These are phyloP conservation scores for Kockovaella imperatae DNA, from an alignment of 768 basidiomycete genomes.

Conservation along the genomic window DNA sequence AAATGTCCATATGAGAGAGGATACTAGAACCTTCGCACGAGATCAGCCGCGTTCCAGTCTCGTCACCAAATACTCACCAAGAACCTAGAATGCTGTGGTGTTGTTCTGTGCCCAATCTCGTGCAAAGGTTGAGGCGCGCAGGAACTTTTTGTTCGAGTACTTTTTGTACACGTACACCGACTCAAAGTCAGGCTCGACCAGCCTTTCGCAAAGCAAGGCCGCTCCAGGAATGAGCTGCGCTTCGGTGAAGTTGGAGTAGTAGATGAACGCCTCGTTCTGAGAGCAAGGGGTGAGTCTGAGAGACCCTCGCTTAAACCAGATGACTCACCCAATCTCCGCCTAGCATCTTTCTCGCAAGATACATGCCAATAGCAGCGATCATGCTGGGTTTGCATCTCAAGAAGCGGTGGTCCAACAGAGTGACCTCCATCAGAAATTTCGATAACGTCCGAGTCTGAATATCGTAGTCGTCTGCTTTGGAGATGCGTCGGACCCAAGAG, in stretches of 20 bases:
- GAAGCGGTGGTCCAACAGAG: conserved; percentile 85
- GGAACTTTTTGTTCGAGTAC: conserved; percentile 95
- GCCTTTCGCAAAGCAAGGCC: conserved; percentile 69
- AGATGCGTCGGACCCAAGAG: conserved; percentile 97
- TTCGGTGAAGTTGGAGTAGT: conserved; percentile 84
- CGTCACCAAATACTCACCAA: too few species aligned
- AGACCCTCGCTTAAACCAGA: conserved; percentile 1
- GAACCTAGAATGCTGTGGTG: conserved; percentile 22
- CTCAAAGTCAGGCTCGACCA: conserved; percentile 71
- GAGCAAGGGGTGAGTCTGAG: too few species aligned
- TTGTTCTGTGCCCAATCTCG: conserved; percentile 47
- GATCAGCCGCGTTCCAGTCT: too few species aligned
- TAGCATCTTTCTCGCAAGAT: conserved; percentile 86
- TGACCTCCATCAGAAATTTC: conserved; percentile 96
- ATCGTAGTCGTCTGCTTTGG: conserved; percentile 97
- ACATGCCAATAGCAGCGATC: conserved; percentile 95
- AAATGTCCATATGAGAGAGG: too few species aligned
- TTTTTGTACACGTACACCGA: conserved; percentile 86
- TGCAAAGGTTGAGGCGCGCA: conserved; percentile 59
- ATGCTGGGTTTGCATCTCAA: conserved; percentile 86
- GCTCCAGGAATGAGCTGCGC: conserved; percentile 77
- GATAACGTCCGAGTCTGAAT: conserved; percentile 93
- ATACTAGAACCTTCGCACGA: too few species aligned
- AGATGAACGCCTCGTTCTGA: conserved; percentile 84
- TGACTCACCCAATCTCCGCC: conserved; percentile 88